Evolutionary conservation across 1,139 yeast species (phyloP).

Genomic region (Yarrowia galli): DNA sequence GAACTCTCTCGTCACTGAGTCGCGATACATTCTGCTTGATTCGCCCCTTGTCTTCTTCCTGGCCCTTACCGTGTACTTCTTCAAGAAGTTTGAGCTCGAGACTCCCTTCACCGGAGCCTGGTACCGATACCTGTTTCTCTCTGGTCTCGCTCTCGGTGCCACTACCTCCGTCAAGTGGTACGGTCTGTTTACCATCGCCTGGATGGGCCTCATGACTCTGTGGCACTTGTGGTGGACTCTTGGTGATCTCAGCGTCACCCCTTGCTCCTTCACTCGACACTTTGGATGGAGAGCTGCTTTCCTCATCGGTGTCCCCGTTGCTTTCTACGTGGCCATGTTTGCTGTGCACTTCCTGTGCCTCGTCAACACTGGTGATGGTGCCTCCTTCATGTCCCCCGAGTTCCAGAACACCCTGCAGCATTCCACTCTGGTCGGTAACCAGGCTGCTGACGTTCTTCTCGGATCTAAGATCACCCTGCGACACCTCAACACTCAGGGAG

Average conservation of each 20-base stretch:
- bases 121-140: constrained; percentile 72
- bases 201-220: constrained; percentile 82
- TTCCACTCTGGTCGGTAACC: constrained; percentile 69
- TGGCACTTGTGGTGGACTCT: constrained; percentile 85
- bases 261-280: constrained; percentile 61
- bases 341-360: constrained; percentile 79
- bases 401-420: constrained; percentile 82
- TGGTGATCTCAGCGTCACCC: constrained; percentile 79
- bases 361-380: constrained; percentile 81
- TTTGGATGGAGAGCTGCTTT: constrained; percentile 62
- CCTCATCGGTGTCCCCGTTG: constrained; percentile 72
- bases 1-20: constrained; percentile 85
- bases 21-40: constrained; percentile 88
- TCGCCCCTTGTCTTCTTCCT: constrained; percentile 91
- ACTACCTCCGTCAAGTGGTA: constrained; percentile 96
- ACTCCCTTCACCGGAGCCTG: constrained; percentile 73
- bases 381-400: constrained; percentile 87
- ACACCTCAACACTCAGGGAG: constrained; percentile 88
- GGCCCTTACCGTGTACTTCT: constrained; percentile 82
- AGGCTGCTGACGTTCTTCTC: constrained; percentile 83
- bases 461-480: constrained; percentile 83
- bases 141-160: constrained; percentile 86
- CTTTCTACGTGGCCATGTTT: constrained; percentile 75
- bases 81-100: constrained; percentile 80
- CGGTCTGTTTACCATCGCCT: constrained; percentile 89